Conservation (phyloP, 2,329 filamentous ascomycete species). For the Penicillium sp. region DNA sequence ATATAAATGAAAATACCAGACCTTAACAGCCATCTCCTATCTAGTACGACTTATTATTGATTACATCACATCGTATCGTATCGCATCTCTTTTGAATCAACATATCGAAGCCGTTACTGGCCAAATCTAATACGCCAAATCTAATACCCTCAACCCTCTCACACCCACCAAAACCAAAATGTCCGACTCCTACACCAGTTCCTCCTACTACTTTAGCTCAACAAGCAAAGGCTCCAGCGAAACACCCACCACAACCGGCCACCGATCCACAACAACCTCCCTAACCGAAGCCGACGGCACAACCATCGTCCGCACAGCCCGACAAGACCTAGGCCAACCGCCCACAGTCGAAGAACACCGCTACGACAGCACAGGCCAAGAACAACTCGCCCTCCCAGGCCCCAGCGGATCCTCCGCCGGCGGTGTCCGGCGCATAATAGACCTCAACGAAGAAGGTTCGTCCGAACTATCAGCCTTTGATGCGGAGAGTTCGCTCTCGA, state of each 20-base stretch:
- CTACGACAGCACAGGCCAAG: constrained; percentile 43
- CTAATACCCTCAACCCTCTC: background rate
- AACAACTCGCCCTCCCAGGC: constrained; percentile 28
- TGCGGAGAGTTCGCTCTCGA: constrained; percentile 18
- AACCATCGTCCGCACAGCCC: constrained; percentile 42
- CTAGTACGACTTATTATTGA: background rate
- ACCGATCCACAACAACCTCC: constrained; percentile 41
- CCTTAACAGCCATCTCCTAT: background rate
- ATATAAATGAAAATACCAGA: background rate
- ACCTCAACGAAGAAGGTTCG: constrained; percentile 34
- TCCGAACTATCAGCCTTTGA: constrained; percentile 20
- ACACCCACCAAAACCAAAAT: constrained; percentile 17
- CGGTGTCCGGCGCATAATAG: constrained; percentile 37
- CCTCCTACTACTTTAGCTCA: constrained; percentile 44
- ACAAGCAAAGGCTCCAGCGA: constrained; percentile 36
- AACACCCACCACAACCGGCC: constrained; percentile 35
- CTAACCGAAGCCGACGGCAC: constrained; percentile 42
- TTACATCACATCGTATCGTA: background rate
- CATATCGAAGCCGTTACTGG: background rate
- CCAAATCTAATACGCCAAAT: background rate
- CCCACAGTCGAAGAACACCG: constrained; percentile 42
- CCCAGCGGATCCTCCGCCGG: constrained; percentile 28
- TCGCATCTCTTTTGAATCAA: background rate
- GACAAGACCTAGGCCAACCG: constrained; percentile 44
- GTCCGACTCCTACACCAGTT: constrained; percentile 39